Percentiles rank a stretch among this genome's conserved stretches.
Conservation (phyloP, 257 asterid genomes). For the Linaria vulgaris region DNA sequence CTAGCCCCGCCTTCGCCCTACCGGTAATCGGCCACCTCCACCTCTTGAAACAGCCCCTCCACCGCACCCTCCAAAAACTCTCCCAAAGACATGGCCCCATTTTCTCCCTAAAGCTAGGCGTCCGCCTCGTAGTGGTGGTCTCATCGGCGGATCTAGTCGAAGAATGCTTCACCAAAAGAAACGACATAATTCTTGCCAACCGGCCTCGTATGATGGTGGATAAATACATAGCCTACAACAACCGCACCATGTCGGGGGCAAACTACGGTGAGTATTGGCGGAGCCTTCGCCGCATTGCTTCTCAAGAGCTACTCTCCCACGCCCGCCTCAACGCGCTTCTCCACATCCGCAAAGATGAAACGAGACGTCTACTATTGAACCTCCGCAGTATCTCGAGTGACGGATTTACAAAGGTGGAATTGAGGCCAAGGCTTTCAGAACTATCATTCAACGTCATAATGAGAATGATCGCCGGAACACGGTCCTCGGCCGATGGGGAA, state of each 20-base stretch:
- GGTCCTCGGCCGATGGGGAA: conserved; percentile 9
- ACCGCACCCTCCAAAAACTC: conserved; percentile 7
- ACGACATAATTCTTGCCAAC: conserved; percentile 11
- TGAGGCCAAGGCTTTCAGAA: conserved; percentile 35
- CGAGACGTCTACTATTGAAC: neutral
- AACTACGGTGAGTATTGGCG: neutral
- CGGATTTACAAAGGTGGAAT: conserved; percentile 9
- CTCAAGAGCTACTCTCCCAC: neutral
- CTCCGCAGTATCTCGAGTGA: neutral
- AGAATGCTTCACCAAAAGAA: conserved; percentile 10
- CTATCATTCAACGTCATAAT: conserved; percentile 30
- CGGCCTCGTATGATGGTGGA: conserved; percentile 3
- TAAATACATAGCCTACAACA: neutral
- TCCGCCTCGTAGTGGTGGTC: conserved; percentile 20
- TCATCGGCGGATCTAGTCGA: conserved; percentile 13
- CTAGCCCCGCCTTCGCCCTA: conserved; percentile 5
- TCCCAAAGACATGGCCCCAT: conserved; percentile 22
- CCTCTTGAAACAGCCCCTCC: conserved; percentile 18
- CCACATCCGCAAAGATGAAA: neutral
- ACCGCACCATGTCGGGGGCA: neutral
- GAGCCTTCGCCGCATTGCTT: neutral
- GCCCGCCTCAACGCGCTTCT: conserved; percentile 4
- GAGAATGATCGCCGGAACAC: conserved; percentile 38
- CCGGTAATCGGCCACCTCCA: conserved; percentile 22
- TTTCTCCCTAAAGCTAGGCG: conserved; percentile 15